These are phyloP conservation scores for Fusarium ambrosium DNA, from an alignment of 2,329 filamentous ascomycete species.

Conservation along the genomic window DNA sequence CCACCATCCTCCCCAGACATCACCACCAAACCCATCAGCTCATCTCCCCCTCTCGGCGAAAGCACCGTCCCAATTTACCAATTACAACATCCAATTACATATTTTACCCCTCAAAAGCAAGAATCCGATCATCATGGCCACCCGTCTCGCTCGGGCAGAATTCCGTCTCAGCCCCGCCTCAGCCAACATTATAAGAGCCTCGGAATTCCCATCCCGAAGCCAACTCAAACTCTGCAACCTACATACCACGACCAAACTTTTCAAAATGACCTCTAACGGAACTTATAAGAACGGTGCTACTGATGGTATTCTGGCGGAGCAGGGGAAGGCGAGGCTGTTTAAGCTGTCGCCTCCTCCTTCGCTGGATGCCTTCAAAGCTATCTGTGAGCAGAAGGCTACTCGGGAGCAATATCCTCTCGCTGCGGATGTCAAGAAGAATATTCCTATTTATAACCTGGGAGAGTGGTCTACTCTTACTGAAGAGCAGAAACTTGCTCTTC, in stretches of 20 bases:
- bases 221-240: background rate
- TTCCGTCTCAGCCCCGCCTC: constrained; percentile 13
- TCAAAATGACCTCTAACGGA: constrained; percentile 22
- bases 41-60: background rate
- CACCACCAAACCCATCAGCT: background rate
- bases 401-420: constrained; percentile 62
- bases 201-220: constrained; percentile 18
- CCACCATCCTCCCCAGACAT: background rate
- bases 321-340: constrained; percentile 40
- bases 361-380: constrained; percentile 58
- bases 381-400: constrained; percentile 58
- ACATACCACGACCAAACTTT: background rate
- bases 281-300: background rate
- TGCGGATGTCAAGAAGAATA: constrained; percentile 59
- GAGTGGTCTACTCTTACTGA: constrained; percentile 47
- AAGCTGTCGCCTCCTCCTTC: constrained; percentile 50
- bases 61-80: background rate
- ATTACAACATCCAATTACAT: background rate
- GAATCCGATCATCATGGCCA: background rate
- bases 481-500: constrained; percentile 55
- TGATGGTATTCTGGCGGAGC: constrained; percentile 9
- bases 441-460: constrained; percentile 68
- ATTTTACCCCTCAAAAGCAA: background rate
- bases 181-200: background rate
- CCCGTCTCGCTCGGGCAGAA: constrained; percentile 17